These are phyloP conservation scores for Botrytis aclada DNA, from an alignment of 2,329 filamentous ascomycete genomes.

Conservation along the genomic window DNA sequence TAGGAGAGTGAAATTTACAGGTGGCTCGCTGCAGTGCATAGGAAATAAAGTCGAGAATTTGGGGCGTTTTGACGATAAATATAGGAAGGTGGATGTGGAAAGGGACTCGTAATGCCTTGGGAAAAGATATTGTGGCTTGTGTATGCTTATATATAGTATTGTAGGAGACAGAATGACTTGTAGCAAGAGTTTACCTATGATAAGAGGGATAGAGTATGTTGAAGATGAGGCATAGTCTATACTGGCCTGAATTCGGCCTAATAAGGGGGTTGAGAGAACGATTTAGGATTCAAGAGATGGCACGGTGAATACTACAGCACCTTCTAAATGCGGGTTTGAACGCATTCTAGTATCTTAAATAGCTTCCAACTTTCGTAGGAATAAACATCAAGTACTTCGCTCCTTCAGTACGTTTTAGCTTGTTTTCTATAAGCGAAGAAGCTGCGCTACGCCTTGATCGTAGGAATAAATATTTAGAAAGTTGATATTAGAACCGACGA, in stretches of 20 bases:
- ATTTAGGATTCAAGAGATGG: too few relatives aligned
- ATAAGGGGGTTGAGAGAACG: background rate
- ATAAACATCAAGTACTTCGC: too few relatives aligned
- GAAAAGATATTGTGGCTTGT: background rate
- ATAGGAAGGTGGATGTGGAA: background rate
- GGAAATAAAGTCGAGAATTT: background rate
- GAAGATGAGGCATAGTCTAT: background rate
- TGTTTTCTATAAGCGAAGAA: background rate
- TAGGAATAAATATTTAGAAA: background rate
- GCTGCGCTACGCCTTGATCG: background rate
- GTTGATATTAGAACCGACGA: background rate
- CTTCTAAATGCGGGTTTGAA: too few relatives aligned
- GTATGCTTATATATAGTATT: background rate
- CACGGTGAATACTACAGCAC: too few relatives aligned
- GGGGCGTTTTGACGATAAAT: background rate
- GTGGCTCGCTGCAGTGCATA: background rate
- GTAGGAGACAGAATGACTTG: rapidly evolving
- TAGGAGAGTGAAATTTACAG: rapidly evolving
- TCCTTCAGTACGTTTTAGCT: too few relatives aligned
- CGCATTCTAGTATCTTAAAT: too few relatives aligned
- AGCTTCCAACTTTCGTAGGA: too few relatives aligned
- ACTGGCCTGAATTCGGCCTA: background rate
- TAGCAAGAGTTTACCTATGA: rapidly evolving
- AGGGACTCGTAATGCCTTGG: background rate
- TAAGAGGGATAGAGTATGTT: background rate